Evolutionary conservation across 805 yeast species (phyloP), one percentile per base, ranked within the genome.

Genomic region (Candida orba): DNA sequence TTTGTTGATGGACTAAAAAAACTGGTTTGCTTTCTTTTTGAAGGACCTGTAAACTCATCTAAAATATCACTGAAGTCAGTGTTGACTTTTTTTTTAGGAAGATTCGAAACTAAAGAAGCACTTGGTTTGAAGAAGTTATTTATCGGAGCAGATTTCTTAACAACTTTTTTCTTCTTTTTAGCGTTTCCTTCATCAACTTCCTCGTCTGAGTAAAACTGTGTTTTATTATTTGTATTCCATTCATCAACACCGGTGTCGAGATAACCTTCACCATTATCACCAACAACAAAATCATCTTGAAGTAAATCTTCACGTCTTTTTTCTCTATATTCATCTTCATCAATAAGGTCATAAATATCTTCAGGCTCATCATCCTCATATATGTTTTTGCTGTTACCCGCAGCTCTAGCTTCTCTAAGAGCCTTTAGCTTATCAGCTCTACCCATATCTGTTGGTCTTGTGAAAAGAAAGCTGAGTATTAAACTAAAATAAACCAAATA

Each of bases 171-270:
- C 45, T 42, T 46, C 33, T 41, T 36, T 49, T 43, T 47, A 9
- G 43, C 32, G 22, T 24, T 42, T 4, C 37, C 18, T 37, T 42
- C 24, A 56, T 59, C 34, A 31, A 60, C 65, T 30, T 76, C 84
- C 35, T 77, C 83, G n/a, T 78, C 74, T 47, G 72, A 73, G 54
- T 75, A 76, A 41, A 70, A 65, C 32, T 48, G 40, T 36, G 73
- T 75, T 42, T 70, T 67, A 43, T 69, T 59, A 30, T 69, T 63
- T 34, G 68, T 72, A 46, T 81, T 95, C 90, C 95, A 88, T 47
- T 88, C 95, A 54, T 91, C 95, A 8, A 74, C 85, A 45, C 99
- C 99, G 36, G 84, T 84, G 54, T 93, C 98, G 2, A 88, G 90
- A 57, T 91, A 91, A 0, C 97, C 98, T 51, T 82, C 84, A 27